Evolutionary conservation across 805 yeast species (phyloP).

Genomic region (Metschnikowia santaceciliae): DNA sequence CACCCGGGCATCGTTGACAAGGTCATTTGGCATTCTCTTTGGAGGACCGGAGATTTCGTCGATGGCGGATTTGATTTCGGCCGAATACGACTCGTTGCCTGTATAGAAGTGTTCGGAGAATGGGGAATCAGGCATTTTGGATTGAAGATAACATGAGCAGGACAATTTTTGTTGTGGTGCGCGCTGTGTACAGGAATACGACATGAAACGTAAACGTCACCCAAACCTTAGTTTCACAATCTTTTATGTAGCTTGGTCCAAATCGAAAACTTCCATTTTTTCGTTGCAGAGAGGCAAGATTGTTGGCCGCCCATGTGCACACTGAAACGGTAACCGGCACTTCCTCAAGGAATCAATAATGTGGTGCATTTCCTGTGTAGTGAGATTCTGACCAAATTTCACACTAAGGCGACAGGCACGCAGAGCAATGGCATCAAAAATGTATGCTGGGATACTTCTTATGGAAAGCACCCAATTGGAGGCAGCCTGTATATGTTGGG

Average conservation of each 20-base stretch:
- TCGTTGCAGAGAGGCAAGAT: conserved; percentile 46
- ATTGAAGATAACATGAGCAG: neutral
- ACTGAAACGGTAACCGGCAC: conserved; percentile 65
- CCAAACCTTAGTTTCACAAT: no score
- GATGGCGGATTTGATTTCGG: conserved; percentile 3
- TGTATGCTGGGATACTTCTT: conserved; percentile 44
- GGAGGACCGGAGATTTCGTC: conserved; percentile 11
- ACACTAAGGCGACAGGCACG: conserved; percentile 67
- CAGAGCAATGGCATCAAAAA: conserved; percentile 50
- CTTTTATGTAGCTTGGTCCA: neutral
- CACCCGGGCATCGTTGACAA: conserved; percentile 10
- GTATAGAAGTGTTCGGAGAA: conserved; percentile 9
- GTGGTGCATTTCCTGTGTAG: conserved; percentile 38
- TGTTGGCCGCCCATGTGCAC: conserved; percentile 87
- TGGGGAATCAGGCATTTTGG: conserved; percentile 6
- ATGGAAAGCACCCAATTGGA: conserved; percentile 21
- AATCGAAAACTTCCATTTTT: neutral
- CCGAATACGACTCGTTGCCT: conserved; percentile 3
- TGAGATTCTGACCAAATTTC: conserved; percentile 63
- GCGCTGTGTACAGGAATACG: neutral
- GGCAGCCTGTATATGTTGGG: neutral
- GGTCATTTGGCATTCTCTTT: conserved; percentile 11
- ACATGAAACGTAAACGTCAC: neutral
- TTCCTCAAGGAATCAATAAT: conserved; percentile 39
- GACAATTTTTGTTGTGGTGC: neutral